These are phyloP conservation scores for Porphyra umbilicalis DNA, from an alignment of 31 red algal species.

Conservation along the genomic window DNA sequence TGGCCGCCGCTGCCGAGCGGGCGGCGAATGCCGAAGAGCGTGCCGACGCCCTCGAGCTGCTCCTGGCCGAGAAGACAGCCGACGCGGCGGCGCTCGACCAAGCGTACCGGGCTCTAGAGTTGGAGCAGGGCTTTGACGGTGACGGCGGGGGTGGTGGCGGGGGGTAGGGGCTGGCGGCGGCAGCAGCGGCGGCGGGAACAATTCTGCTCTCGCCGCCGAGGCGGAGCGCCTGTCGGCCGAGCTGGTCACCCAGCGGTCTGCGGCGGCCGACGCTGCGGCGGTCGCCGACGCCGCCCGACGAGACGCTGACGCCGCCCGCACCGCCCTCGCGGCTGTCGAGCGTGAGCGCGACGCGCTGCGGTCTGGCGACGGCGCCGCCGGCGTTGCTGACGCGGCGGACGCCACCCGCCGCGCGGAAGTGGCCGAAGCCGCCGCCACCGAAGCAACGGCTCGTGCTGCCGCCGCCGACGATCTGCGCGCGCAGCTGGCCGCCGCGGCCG, in stretches of 20 bases:
- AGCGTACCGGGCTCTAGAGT: slow-evolving; percentile 50
- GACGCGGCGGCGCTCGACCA: slow-evolving; percentile 42
- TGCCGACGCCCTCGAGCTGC: slow-evolving; percentile 28
- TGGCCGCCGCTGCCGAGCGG: slow-evolving; percentile 12
- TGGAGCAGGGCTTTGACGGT: slow-evolving; percentile 26
- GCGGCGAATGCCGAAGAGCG: slow-evolving; percentile 10
- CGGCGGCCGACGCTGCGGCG: slow-evolving; percentile 13
- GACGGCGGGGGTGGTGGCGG: not conserved
- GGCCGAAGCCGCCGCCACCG: slow-evolving; percentile 14
- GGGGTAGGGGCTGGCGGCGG: not conserved
- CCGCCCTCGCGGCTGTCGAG: slow-evolving; percentile 10
- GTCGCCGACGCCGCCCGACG: slow-evolving; percentile 1
- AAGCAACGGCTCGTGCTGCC: slow-evolving; percentile 4
- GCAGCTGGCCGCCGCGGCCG: slow-evolving; percentile 4
- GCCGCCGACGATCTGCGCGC: slow-evolving; percentile 4
- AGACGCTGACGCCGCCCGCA: not conserved
- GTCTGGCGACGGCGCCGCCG: slow-evolving; percentile 1
- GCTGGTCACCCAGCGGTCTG: slow-evolving; percentile 9
- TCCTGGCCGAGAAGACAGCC: slow-evolving; percentile 43
- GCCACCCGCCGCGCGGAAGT: slow-evolving; percentile 32
- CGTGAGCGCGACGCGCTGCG: slow-evolving; percentile 27
- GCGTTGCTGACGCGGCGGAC: slow-evolving; percentile 15
- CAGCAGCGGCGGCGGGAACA: not conserved
- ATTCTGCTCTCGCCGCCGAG: not conserved
- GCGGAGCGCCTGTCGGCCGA: slow-evolving; percentile 11